Evolutionary conservation across 2,329 filamentous ascomycete genomes (phyloP), one percentile per base, ranked within the genome.

Genomic region (Leptoxyphium fumago): DNA sequence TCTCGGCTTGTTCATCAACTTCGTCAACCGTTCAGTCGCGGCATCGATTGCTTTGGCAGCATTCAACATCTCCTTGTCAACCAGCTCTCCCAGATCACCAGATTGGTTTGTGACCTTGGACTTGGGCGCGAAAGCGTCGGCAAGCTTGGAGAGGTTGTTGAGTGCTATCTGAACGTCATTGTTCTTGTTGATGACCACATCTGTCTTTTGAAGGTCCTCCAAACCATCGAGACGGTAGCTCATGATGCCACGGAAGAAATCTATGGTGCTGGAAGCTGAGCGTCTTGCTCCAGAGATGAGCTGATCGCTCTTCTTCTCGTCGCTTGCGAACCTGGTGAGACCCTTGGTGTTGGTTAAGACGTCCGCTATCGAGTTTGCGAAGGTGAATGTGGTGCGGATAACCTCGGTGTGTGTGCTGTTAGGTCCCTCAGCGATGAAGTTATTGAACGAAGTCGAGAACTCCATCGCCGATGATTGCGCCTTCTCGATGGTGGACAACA

Each of bases 361-460:
- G 64, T 98, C 91, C 1, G 89, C 84, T 50, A 95, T 79, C 2
- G 91, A 84, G 15, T 88, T 85, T 1, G 91, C 75, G 64, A 96
- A 95, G 43, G 87, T 77, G 57, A 86, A 91, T 55, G 94, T 84
- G 1, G 86, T 85, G 60, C 87, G 87, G 64, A 96, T 96, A 48
- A 98, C 82, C 47, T 94, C 88, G 2, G 83, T 77, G 57, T 95
- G 86, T 9, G 80, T 80, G 60, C 84, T 86, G 62, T 88, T 94
- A 5, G 89, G 88, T 0, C 91, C 91, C 59, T 98, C 91, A 7
- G 89, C 91, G 55, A 98, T 93, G 63, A 93, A 96, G 65, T 94
- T 94, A 70, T 95, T 98, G 73, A 96, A 98, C 0, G 91, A 82
- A 0, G 89, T 96, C 1, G 89, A 91, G 64, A 98, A 98, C 61